These are phyloP conservation scores for Podospora conica DNA, from an alignment of 495 filamentous ascomycete genomes.

Conservation along the genomic window DNA sequence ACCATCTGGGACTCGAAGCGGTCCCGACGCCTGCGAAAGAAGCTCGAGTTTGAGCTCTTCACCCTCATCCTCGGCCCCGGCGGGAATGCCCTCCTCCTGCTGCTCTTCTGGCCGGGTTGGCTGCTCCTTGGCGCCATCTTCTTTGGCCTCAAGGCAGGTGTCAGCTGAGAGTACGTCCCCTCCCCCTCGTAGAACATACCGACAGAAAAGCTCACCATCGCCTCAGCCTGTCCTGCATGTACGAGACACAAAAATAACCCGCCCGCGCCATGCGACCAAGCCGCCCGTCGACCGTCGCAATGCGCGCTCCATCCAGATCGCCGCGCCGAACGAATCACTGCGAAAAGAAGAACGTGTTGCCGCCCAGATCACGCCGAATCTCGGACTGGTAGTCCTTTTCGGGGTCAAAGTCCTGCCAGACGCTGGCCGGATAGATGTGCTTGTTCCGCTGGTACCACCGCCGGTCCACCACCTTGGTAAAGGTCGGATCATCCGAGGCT, in stretches of 20 bases:
- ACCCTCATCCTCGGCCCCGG: conserved; percentile 35
- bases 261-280: not conserved
- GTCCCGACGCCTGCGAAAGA: conserved; percentile 30
- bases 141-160: conserved; percentile 17
- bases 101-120: conserved; percentile 50
- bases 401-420: conserved; percentile 94
- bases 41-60: conserved; percentile 40
- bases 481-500: conserved; percentile 65
- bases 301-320: not conserved
- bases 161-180: conserved; percentile 19
- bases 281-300: not conserved
- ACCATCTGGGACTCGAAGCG: conserved; percentile 29
- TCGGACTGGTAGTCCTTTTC: conserved; percentile 77
- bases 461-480: conserved; percentile 93
- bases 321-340: conserved; percentile 12
- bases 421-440: conserved; percentile 92
- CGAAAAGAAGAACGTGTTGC: conserved; percentile 92
- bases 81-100: conserved; percentile 33
- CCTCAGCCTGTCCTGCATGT: not conserved
- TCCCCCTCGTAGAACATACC: not conserved
- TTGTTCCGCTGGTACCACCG: conserved; percentile 97
- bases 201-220: not conserved
- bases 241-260: not conserved
- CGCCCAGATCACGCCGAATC: conserved; percentile 73
- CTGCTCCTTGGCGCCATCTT: conserved; percentile 22